These are phyloP conservation scores for Pestalotiopsis sp. DNA, from an alignment of 2,329 filamentous ascomycete species.

Conservation along the genomic window DNA sequence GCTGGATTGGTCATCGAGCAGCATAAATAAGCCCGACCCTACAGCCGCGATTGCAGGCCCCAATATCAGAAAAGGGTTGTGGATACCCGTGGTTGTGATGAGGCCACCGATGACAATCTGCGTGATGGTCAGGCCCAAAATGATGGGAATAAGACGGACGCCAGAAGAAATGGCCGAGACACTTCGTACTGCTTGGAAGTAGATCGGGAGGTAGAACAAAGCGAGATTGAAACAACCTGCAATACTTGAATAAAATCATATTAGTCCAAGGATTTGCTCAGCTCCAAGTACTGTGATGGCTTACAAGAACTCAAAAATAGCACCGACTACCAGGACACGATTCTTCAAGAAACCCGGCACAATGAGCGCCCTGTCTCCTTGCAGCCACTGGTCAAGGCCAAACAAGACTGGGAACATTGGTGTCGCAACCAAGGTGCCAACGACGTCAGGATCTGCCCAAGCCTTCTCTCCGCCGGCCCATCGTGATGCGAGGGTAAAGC, in stretches of 20 bases:
- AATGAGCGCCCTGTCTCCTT: conserved; percentile 11
- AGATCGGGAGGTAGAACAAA: conserved; percentile 8
- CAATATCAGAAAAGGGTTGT: conserved; percentile 11
- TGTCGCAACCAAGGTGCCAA: conserved; percentile 14
- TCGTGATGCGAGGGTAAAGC: conserved; percentile 16
- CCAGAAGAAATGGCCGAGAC: background rate
- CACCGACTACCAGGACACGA: conserved; percentile 8
- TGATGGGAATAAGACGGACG: background rate
- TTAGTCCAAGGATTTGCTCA: background rate
- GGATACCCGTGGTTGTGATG: conserved; percentile 1
- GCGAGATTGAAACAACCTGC: background rate
- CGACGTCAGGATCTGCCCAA: conserved; percentile 12
- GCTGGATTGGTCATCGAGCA: background rate
- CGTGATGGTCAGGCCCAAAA: conserved; percentile 10
- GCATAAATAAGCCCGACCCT: conserved; percentile 3
- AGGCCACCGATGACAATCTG: conserved; percentile 11
- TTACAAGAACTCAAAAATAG: conserved; percentile 18
- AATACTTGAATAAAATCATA: background rate
- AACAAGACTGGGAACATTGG: conserved; percentile 11
- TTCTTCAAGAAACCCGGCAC: conserved; percentile 14
- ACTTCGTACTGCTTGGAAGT: background rate
- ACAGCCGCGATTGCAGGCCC: conserved; percentile 8
- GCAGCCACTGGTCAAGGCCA: conserved; percentile 15
- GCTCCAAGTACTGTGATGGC: background rate
- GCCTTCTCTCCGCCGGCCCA: conserved; percentile 15